Conservation (phyloP, 192 early-diverging fungal species). For the Borealophlyctis nickersoniae region DNA sequence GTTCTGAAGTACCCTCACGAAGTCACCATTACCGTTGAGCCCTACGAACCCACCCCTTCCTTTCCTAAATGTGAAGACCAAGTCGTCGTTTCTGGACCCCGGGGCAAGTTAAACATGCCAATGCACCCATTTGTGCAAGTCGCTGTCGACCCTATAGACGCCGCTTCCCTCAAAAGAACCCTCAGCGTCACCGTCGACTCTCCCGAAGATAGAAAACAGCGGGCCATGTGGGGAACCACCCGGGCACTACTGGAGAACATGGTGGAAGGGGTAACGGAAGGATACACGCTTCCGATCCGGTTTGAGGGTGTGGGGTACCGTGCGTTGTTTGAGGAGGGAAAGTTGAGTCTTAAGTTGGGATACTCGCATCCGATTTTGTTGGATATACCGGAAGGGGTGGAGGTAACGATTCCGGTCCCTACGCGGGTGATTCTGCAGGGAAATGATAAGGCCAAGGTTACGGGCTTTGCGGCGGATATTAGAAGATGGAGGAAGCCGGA, state of each 20-base stretch:
- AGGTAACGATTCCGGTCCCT: constrained; percentile 71
- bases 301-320: constrained; percentile 94
- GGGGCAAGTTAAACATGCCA: constrained; percentile 73
- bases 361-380: constrained; percentile 80
- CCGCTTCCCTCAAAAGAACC: constrained; percentile 11
- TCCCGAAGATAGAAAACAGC: constrained; percentile 66
- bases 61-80: constrained; percentile 57
- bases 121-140: constrained; percentile 79
- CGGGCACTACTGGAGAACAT: constrained; percentile 82
- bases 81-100: constrained; percentile 74
- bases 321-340: constrained; percentile 71
- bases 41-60: constrained; percentile 46
- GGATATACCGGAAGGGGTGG: constrained; percentile 76
- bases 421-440: constrained; percentile 82
- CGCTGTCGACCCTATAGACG: constrained; percentile 17
- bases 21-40: constrained; percentile 64
- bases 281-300: constrained; percentile 75
- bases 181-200: constrained; percentile 55
- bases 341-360: constrained; percentile 79
- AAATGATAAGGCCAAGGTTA: constrained; percentile 73
- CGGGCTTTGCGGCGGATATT: constrained; percentile 89
- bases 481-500: constrained; percentile 88
- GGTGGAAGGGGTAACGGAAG: constrained; percentile 87
- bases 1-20: constrained; percentile 71
- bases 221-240: constrained; percentile 96